Base-by-base conservation (phyloP, 1,139 yeast genomes). In the Geotrichum reessii region DNA sequence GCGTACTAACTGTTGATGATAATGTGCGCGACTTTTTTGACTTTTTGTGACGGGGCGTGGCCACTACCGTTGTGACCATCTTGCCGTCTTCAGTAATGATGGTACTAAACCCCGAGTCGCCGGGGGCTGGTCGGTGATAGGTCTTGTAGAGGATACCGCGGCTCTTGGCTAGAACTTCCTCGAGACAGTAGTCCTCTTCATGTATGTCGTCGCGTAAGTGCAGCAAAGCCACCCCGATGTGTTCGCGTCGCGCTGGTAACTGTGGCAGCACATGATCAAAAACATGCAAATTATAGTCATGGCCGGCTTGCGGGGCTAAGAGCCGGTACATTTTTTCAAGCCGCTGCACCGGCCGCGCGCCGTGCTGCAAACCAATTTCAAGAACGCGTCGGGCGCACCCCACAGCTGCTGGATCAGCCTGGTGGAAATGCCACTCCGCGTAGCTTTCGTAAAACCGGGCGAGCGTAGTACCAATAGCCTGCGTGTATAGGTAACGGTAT, bases 401-500 rank as follows among this genome's bases (percentile, higher is more conserved):
- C 44, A 37, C 19, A 3, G 44, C 44, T 2, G n/a, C 44, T 9
- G 8, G 19, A n/a, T 37, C 44, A 8, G 9, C 44, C 19, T 74
- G 44, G 17, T 1, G 28, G 65, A 87, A 95, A 61, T 87, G 74
- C 61, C 77, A 81, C 31, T 77, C 76, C 2, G 96, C 92, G 73
- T 88, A 91, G 63, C 84, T 88, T 67, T 90, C 96, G 67, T 91
- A 93, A 69, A 80, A 92, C 21, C 83, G 67, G 0, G 97, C 84
- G 58, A 89, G 74, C 50, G 78, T 77, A 44, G 70, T 70, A 0
- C 97, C 98, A 33, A 93, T 89, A 55, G 80, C 83, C 65, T 87
- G 86, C 61, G 87, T 81, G 52, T 85, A 83, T 68, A 93, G 75
- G 68, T 86, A 91, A 1, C 82, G 78, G 69, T 85, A 92, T 3